Evolutionary conservation across 108 stramenopile genomes (phyloP).

Genomic region (Stephanodiscus minutulus): DNA sequence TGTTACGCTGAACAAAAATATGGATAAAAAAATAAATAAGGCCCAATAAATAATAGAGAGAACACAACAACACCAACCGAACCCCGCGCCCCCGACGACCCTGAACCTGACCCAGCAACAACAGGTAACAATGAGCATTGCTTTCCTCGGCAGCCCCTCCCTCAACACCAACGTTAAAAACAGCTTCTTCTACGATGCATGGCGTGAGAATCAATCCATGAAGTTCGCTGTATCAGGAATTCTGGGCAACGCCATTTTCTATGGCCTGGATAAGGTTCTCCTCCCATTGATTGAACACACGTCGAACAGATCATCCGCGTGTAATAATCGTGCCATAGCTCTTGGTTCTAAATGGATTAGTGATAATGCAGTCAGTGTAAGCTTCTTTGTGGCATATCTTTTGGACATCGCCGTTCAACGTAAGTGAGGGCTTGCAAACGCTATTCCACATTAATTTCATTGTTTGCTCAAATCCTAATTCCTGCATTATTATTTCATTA

Average conservation of each 20-base stretch:
- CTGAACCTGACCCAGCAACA: too few species aligned
- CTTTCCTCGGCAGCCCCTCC: not conserved
- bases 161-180: constrained; percentile 2
- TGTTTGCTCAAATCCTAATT: not conserved
- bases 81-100: too few species aligned
- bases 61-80: too few species aligned
- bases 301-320: not conserved
- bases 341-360: constrained; percentile 15
- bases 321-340: not conserved
- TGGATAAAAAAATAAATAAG: too few species aligned
- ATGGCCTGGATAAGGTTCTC: constrained; percentile 28
- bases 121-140: not conserved
- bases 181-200: constrained; percentile 11
- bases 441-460: not conserved
- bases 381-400: constrained; percentile 49
- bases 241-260: constrained; percentile 38
- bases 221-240: constrained; percentile 32
- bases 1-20: too few species aligned
- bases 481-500: not conserved
- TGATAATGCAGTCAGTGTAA: constrained; percentile 39
- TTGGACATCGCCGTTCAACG: constrained; percentile 42
- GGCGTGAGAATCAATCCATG: constrained; percentile 23
- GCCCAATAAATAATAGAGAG: too few species aligned
- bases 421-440: not conserved
- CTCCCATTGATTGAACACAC: constrained; percentile 14